These are phyloP conservation scores for Pyrenochaeta sp. DNA, from an alignment of 2,329 filamentous ascomycete species.

Conservation along the genomic window DNA sequence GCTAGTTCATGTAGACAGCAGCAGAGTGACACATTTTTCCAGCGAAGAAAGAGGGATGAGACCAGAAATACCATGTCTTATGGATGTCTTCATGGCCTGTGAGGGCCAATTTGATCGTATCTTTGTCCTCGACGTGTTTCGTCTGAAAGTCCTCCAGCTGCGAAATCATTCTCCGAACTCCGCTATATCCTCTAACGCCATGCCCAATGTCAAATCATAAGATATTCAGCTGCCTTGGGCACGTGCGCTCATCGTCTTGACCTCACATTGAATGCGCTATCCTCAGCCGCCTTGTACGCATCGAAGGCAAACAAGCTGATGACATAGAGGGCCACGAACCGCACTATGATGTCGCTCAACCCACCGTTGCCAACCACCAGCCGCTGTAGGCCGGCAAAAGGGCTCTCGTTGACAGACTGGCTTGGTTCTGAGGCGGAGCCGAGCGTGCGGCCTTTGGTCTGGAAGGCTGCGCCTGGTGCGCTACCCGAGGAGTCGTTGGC, in stretches of 20 bases:
- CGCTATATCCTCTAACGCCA: too few species aligned
- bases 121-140: too few species aligned
- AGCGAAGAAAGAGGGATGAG: too few species aligned
- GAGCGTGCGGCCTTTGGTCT: slow-evolving; percentile 54
- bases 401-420: slow-evolving; percentile 29
- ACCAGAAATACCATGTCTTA: too few species aligned
- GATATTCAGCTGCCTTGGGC: not conserved
- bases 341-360: slow-evolving; percentile 49
- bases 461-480: slow-evolving; percentile 45
- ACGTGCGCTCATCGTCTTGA: slow-evolving; percentile 20
- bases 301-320: slow-evolving; percentile 56
- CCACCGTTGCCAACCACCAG: slow-evolving; percentile 44
- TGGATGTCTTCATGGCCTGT: too few species aligned
- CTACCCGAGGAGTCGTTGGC: slow-evolving; percentile 50
- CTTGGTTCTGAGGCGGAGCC: slow-evolving; percentile 41
- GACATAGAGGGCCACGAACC: slow-evolving; percentile 57
- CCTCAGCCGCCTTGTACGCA: slow-evolving; percentile 52
- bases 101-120: too few species aligned
- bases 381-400: slow-evolving; percentile 32
- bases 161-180: too few species aligned
- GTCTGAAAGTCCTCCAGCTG: too few species aligned
- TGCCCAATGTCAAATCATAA: not conserved
- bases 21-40: too few species aligned
- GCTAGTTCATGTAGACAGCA: too few species aligned
- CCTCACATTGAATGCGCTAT: slow-evolving; percentile 54